Conservation (phyloP, 2,329 filamentous ascomycete genomes). For the Xylariaceae sp. region DNA sequence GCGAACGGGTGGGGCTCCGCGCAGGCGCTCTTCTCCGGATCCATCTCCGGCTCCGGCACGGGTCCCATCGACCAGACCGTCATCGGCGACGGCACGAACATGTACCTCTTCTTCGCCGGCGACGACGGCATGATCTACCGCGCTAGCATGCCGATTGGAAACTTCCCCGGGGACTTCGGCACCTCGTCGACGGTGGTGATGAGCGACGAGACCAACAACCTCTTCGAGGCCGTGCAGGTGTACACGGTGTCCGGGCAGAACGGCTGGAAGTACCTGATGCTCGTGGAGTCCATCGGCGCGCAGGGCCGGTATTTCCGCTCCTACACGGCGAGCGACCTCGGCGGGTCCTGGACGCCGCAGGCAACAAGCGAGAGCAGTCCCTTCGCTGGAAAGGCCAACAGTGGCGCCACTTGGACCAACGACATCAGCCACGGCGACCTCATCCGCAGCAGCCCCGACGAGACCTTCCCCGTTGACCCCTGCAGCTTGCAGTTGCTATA, state of each 20-base stretch:
- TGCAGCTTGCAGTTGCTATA: constrained; percentile 62
- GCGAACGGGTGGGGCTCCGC: constrained; percentile 50
- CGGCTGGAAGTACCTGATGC: constrained; percentile 53
- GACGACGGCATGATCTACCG: constrained; percentile 64
- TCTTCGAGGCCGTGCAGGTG: constrained; percentile 63
- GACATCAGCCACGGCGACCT: constrained; percentile 63
- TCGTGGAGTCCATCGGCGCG: constrained; percentile 57
- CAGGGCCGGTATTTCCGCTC: constrained; percentile 61
- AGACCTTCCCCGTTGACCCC: constrained; percentile 57
- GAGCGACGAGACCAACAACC: constrained; percentile 48
- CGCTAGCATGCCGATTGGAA: constrained; percentile 54
- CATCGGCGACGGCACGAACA: constrained; percentile 54
- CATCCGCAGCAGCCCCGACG: constrained; percentile 49
- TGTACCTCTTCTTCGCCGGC: constrained; percentile 63
- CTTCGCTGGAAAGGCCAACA: constrained; percentile 63
- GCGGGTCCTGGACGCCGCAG: constrained; percentile 53
- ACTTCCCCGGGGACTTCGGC: constrained; percentile 58
- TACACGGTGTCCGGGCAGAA: constrained; percentile 52
- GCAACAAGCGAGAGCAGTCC: constrained; percentile 50
- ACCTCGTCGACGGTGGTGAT: constrained; percentile 43
- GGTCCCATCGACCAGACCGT: constrained; percentile 58
- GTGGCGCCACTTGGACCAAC: constrained; percentile 58
- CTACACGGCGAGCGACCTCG: constrained; percentile 54
- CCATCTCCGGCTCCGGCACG: constrained; percentile 44
- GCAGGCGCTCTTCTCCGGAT: constrained; percentile 52